A percentile compares a stretch with the other conserved stretches of the same genome.
Evolutionary conservation across 352 stramenopile species (phyloP).

Genomic region (Albugo laibachii): DNA sequence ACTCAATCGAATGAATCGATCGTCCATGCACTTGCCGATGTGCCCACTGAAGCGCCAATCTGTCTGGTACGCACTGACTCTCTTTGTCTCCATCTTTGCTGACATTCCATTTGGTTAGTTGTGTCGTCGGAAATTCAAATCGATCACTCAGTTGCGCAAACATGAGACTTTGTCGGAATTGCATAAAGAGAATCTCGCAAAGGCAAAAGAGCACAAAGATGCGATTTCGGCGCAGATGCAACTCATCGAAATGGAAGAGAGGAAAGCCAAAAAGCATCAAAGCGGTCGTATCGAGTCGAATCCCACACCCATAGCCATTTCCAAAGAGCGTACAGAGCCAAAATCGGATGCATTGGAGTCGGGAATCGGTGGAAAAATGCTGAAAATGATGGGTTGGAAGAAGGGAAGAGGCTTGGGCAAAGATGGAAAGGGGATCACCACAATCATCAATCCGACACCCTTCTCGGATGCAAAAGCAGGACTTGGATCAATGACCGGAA

Average conservation of each 20-base stretch:
- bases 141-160: conserved; percentile 47
- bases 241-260: background rate
- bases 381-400: conserved; percentile 81
- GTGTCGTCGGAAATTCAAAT: conserved; percentile 62
- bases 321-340: background rate
- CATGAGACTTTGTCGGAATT: conserved; percentile 62
- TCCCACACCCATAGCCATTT: background rate
- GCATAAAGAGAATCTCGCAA: conserved; percentile 52
- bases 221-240: conserved; percentile 22
- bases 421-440: conserved; percentile 55
- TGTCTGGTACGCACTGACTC: conserved; percentile 35
- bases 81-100: background rate
- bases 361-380: conserved; percentile 66
- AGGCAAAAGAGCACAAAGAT: conserved; percentile 53
- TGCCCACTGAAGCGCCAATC: conserved; percentile 38
- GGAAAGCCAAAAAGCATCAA: background rate
- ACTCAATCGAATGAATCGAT: conserved; percentile 4
- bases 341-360: conserved; percentile 16
- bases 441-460: conserved; percentile 23
- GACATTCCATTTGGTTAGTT: conserved; percentile 16
- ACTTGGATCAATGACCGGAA: conserved; percentile 18
- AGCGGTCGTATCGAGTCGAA: background rate
- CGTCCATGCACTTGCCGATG: conserved; percentile 20
- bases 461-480: conserved; percentile 20
- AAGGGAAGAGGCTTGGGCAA: conserved; percentile 64